Conservation (phyloP, 495 filamentous ascomycete species). For the Usnea hakonensis region DNA sequence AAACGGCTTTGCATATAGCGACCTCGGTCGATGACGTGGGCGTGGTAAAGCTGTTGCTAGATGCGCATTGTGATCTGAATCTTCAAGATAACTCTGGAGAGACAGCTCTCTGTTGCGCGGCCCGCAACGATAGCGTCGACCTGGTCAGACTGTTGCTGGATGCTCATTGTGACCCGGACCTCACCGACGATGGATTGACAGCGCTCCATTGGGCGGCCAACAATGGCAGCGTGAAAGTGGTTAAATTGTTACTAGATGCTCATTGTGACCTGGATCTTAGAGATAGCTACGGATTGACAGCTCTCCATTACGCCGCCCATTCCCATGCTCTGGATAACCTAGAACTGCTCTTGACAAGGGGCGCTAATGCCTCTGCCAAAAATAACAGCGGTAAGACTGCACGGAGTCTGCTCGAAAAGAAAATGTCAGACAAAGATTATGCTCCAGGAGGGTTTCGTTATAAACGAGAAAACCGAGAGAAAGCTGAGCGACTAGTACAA, state of each 20-base stretch:
- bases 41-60: background rate
- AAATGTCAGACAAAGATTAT: background rate
- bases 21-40: rapidly evolving
- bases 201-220: too few species aligned
- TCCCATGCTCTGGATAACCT: too few species aligned
- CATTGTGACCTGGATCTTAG: background rate
- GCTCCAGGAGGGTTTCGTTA: too few species aligned
- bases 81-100: background rate
- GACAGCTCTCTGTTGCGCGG: background rate
- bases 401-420: background rate
- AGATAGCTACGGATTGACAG: background rate
- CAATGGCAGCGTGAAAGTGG: background rate
- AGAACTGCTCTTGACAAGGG: background rate
- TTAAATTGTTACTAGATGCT: background rate
- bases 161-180: too few species aligned
- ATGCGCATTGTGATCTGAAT: background rate
- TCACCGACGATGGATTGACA: too few species aligned
- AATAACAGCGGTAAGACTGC: background rate
- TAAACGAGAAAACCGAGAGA: background rate
- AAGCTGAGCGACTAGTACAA: background rate
- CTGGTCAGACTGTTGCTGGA: too few species aligned
- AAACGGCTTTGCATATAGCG: background rate
- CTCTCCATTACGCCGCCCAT: background rate
- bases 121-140: too few species aligned
- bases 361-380: background rate